Percentiles rank a stretch among this genome's conserved stretches.
Conservation (phyloP, 306 rosid genomes). For the Neltuma alba region DNA sequence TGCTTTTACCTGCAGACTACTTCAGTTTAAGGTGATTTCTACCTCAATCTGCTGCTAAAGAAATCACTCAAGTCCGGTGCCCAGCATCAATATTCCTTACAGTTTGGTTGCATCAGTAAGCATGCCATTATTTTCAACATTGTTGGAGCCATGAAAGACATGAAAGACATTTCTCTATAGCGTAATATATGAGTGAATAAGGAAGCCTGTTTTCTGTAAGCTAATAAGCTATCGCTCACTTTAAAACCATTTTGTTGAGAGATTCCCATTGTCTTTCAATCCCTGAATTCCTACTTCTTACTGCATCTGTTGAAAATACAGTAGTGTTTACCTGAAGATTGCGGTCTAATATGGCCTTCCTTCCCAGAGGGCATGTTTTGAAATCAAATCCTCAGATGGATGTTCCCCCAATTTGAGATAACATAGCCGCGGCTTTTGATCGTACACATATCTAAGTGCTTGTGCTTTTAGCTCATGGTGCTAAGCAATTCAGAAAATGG, state of each 20-base stretch:
- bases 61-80: not conserved
- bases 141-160: not conserved
- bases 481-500: not conserved
- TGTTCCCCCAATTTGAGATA: not conserved
- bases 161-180: not conserved
- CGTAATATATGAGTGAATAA: conserved; percentile 21
- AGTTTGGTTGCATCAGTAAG: not conserved
- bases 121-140: not conserved
- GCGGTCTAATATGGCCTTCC: not conserved
- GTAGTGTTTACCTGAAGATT: not conserved
- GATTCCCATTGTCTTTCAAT: not conserved
- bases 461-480: not conserved
- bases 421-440: not conserved
- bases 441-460: not conserved
- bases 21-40: not conserved
- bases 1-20: conserved; percentile 10
- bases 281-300: not conserved
- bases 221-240: not conserved
- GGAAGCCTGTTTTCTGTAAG: conserved; percentile 24
- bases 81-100: not conserved
- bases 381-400: not conserved
- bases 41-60: not conserved
- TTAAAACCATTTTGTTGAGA: not conserved
- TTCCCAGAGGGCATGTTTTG: not conserved
- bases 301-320: not conserved